Evolutionary conservation across 2,329 filamentous ascomycete species (phyloP), one percentile per base, ranked within the genome.

Genomic region (Simplicillium aogashimaense): DNA sequence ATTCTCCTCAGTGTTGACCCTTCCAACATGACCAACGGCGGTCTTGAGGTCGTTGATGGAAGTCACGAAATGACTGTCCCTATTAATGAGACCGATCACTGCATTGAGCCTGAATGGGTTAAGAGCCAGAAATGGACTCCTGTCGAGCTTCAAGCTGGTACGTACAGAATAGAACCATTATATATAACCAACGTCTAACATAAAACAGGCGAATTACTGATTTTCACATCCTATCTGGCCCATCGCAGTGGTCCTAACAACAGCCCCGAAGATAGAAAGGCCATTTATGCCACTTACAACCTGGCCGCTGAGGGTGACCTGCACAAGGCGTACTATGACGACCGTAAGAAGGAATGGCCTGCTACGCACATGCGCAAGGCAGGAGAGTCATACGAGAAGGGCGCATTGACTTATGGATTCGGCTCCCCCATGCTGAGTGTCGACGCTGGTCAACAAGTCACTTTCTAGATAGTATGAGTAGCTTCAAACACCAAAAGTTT

Each of bases 251-350:
- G 36, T 10, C 30, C 43, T 7, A 47, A 47, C 42, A 41, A 30
- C 17, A 47, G 45, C 41, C 29, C 8, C 16, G 32, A 35, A 3
- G 43, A 46, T n/a, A 40, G 47, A 20, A 47, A 44, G 41, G 47
- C 47, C 4, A 44, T 47, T 17, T 47, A 49, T 17, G 47, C 47
- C 14, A 49, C 47, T 4, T 49, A 49, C 36, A 47, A 49, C 39
- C 37, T 38, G n/a, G 45, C 45, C 4, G 31, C 36, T 1, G 47
- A 49, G 18, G 47, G 47, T n/a, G 43, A 49, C 32, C 29, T 45
- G 39, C 45, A 46, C 39, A 38, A 43, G 34, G 37, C 38, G n/a
- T 47, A 49, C 41, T 47, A 49, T 11, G 42, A 47, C 37, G 31
- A 49, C 30, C 31, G 47, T 8, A 47, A 46, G 38, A 31, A 39